These are phyloP conservation scores for Rhododendron ferrugineum DNA, from an alignment of 148 eudicot species.

Conservation along the genomic window DNA sequence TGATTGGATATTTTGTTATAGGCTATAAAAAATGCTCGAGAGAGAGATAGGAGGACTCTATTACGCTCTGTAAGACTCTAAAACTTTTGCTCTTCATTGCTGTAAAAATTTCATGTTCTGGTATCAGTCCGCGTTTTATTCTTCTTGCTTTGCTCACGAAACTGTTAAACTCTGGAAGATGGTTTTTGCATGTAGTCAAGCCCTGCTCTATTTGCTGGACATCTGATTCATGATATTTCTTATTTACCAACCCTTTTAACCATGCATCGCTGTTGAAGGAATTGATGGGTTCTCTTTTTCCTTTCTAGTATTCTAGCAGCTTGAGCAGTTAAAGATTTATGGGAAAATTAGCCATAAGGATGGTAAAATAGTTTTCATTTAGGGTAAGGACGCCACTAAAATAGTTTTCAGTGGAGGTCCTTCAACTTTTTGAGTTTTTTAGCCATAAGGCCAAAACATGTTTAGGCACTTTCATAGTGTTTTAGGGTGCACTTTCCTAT, in stretches of 20 bases:
- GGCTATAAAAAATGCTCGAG: constrained; percentile 95
- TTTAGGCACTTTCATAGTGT: too few relatives aligned
- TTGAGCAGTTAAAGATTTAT: not conserved
- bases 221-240: not conserved
- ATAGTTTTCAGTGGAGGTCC: too few relatives aligned
- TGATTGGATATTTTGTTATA: constrained; percentile 16
- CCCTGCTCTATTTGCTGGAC: not conserved
- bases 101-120: not conserved
- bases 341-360: too few relatives aligned
- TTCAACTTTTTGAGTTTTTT: too few relatives aligned
- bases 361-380: too few relatives aligned
- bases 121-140: not conserved
- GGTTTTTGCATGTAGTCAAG: not conserved
- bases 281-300: not conserved
- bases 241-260: not conserved
- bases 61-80: constrained; percentile 67
- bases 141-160: not conserved
- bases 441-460: too few relatives aligned
- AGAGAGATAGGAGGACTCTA: constrained; percentile 78
- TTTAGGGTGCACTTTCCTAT: too few relatives aligned
- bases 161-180: not conserved
- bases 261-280: not conserved
- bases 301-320: not conserved
- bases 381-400: too few relatives aligned
- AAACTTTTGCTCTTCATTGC: not conserved